phyloP scores from a whole-genome alignment of 352 stramenopile genomes.

The Phytophthora sansomeana region DNA sequence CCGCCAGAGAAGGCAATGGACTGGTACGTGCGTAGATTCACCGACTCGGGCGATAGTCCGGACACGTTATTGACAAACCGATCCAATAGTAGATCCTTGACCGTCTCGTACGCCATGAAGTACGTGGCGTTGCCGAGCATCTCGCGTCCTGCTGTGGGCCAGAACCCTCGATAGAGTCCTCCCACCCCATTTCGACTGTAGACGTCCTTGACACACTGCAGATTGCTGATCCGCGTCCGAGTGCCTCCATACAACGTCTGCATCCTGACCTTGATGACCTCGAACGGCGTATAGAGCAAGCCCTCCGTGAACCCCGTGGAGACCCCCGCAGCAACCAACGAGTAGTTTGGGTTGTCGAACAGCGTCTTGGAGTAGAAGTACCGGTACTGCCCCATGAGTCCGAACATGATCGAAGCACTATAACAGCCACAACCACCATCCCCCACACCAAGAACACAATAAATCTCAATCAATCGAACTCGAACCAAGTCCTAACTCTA shows the following conservation, averaged over 20 bases:
- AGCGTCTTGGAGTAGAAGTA: slow-evolving; percentile 76
- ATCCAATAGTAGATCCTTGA: slow-evolving; percentile 70
- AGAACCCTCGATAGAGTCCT: slow-evolving; percentile 81
- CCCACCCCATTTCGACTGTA: slow-evolving; percentile 64
- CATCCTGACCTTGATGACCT: slow-evolving; percentile 82
- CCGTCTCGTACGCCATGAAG: slow-evolving; percentile 84
- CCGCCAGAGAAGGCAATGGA: slow-evolving; percentile 75
- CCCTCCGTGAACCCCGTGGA: slow-evolving; percentile 71
- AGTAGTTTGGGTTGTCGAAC: slow-evolving; percentile 61
- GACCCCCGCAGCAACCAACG: slow-evolving; percentile 60
- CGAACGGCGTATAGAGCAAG: slow-evolving; percentile 77
- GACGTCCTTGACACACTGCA: slow-evolving; percentile 73
- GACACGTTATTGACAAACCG: slow-evolving; percentile 53
- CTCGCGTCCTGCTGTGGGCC: slow-evolving; percentile 70
- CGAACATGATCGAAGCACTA: slow-evolving; percentile 73
- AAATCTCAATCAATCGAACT: slow-evolving; percentile 10
- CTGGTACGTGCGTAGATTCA: slow-evolving; percentile 75
- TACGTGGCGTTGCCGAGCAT: slow-evolving; percentile 89
- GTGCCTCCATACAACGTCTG: slow-evolving; percentile 68
- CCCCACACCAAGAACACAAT: slow-evolving; percentile 10
- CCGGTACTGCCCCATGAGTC: slow-evolving; percentile 78
- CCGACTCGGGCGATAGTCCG: slow-evolving; percentile 57
- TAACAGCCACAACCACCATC: slow-evolving; percentile 8
- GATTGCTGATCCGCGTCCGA: slow-evolving; percentile 74
- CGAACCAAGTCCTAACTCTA: background rate